Evolutionary conservation across 805 yeast species (phyloP), one percentile per base, ranked within the genome.

Genomic region (Priceomyces castillae): DNA sequence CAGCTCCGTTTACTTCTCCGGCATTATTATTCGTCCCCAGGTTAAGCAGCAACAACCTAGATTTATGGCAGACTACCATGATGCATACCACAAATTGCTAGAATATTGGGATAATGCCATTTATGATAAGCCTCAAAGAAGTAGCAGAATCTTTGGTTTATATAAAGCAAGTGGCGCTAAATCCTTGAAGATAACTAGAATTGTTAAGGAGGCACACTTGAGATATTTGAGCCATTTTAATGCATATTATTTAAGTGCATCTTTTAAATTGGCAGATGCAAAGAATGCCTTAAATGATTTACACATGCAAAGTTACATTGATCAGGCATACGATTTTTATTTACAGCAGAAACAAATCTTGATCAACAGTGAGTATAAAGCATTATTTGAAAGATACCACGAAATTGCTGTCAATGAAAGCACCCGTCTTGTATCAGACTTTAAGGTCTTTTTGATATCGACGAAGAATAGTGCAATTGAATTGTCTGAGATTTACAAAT

Each of bases 41-140:
- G 15, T 28, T 11, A 28, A n/a, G 31, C 12, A 28, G 10, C 31
- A 9, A n/a, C 15, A 10, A 11, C 31, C 31, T 5, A 11, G 5
- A n/a, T 11, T 12, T 5, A n/a, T 28, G 31, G 10, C 4, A 5
- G n/a, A 16, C 7, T 33, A 33, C 14, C 23, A 19, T 5, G 19
- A 14, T 5, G 12, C 20, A 15, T 23, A 37, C 12, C 23, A 42
- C 11, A 42, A 25, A 15, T 22, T 42, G 11, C 14, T 31, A 3
- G 19, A 40, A 12, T 37, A 40, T 19, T 51, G 46, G 50, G 43
- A 45, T 12, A 30, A 35, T 11, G 18, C 49, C 18, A 30, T 45
- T 4, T 51, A 45, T 39, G 55, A 51, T 33, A 34, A 23, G 3
- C 31, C 41, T 17, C 20, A 38, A 15, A 20, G 34, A 2, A 34